Evolutionary conservation across 371 early-diverging fungal species (phyloP).

Genomic region (Mycotypha africana): DNA sequence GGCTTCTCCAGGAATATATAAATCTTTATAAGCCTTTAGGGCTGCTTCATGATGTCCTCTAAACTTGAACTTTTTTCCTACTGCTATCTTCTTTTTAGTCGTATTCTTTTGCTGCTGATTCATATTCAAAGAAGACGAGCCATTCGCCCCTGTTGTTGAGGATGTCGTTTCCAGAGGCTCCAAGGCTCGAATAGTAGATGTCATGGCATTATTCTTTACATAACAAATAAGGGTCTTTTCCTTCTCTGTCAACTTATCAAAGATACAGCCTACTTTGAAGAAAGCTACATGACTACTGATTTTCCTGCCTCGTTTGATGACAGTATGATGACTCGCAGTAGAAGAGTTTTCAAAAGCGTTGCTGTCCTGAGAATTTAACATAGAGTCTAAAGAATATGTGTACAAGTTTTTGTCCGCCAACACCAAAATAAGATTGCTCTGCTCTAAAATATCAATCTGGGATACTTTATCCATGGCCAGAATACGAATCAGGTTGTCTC

Average conservation of each 20-base stretch:
- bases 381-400: conserved; percentile 68
- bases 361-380: conserved; percentile 18
- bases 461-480: conserved; percentile 75
- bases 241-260: conserved; percentile 48
- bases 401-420: conserved; percentile 79
- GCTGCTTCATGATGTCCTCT: conserved; percentile 45
- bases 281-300: conserved; percentile 80
- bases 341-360: neutral
- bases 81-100: conserved; percentile 33
- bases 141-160: too few relatives aligned
- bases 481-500: conserved; percentile 28
- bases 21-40: conserved; percentile 72
- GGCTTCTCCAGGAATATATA: conserved; percentile 89
- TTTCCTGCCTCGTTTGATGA: conserved; percentile 53
- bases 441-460: conserved; percentile 83
- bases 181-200: conserved; percentile 71
- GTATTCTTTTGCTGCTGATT: neutral
- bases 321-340: conserved; percentile 21
- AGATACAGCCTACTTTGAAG: conserved; percentile 81
- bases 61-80: conserved; percentile 47
- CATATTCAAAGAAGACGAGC: too few relatives aligned
- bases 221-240: conserved; percentile 72
- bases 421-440: conserved; percentile 67
- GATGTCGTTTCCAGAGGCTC: conserved; percentile 53
- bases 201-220: conserved; percentile 62